These are phyloP conservation scores for Stachybotrys elegans DNA, from an alignment of 2,329 filamentous ascomycete species.

Conservation along the genomic window DNA sequence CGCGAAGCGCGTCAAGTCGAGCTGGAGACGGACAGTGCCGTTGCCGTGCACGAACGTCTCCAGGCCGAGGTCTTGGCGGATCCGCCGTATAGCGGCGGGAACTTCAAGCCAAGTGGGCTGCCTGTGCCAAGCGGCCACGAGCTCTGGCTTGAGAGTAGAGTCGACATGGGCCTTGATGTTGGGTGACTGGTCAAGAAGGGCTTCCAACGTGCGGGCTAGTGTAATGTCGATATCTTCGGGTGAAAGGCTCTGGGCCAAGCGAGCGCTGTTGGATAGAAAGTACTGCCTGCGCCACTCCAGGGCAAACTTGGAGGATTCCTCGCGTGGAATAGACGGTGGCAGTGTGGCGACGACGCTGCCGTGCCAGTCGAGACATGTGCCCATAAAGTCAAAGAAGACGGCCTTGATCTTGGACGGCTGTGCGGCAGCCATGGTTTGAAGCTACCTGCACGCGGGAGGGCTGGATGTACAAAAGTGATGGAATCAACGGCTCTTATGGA, in stretches of 20 bases:
- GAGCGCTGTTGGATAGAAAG: constrained; percentile 38
- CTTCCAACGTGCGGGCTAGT: constrained; percentile 34
- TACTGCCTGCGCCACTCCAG: constrained; percentile 45
- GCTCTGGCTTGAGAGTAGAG: constrained; percentile 12
- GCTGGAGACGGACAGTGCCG: constrained; percentile 48
- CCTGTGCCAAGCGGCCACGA: constrained; percentile 40
- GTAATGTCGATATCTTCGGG: constrained; percentile 49
- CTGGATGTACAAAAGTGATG: too few relatives aligned
- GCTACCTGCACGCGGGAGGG: too few relatives aligned
- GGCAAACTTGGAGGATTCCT: constrained; percentile 34
- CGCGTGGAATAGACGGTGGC: constrained; percentile 24
- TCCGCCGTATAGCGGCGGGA: constrained; percentile 28
- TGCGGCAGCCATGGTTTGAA: too few relatives aligned
- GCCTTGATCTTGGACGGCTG: constrained; percentile 37
- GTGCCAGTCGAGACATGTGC: constrained; percentile 54
- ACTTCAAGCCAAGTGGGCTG: constrained; percentile 50
- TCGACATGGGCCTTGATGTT: not conserved
- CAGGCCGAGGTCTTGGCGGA: constrained; percentile 29
- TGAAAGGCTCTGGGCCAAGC: constrained; percentile 25
- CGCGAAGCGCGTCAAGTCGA: constrained; percentile 44
- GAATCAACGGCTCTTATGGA: too few relatives aligned
- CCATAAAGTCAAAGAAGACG: constrained; percentile 54
- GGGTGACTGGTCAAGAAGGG: constrained; percentile 18
- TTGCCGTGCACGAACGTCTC: constrained; percentile 49
- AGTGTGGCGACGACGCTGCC: constrained; percentile 28